Conservation (phyloP, 1,284 basidiomycete genomes). For the Peniophora sp. region DNA sequence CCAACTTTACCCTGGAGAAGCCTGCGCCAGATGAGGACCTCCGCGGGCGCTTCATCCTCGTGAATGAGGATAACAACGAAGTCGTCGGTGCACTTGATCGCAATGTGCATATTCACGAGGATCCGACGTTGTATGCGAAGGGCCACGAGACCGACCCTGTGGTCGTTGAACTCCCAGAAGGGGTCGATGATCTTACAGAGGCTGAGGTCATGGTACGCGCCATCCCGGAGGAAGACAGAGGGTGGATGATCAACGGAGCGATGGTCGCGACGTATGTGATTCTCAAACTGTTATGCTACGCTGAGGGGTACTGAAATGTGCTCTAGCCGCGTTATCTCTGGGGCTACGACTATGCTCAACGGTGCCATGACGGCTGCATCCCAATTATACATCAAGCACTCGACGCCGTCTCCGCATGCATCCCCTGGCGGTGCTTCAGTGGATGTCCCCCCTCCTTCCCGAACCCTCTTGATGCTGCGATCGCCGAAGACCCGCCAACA, state of each 20-base stretch:
- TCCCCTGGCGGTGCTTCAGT: conserved; percentile 5
- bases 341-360: conserved; percentile 56
- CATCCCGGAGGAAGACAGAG: conserved; percentile 60
- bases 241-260: conserved; percentile 69
- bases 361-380: conserved; percentile 58
- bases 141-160: conserved; percentile 60
- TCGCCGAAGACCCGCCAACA: conserved; percentile 52
- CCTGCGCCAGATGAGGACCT: conserved; percentile 33
- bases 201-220: conserved; percentile 48
- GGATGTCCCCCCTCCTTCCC: conserved; percentile 35
- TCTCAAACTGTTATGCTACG: neutral
- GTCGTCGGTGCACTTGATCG: conserved; percentile 68
- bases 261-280: conserved; percentile 53
- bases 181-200: conserved; percentile 31
- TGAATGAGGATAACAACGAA: conserved; percentile 70
- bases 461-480: conserved; percentile 53
- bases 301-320: conserved; percentile 1
- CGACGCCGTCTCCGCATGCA: conserved; percentile 36
- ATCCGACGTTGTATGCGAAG: conserved; percentile 36
- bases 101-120: conserved; percentile 50
- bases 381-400: conserved; percentile 53
- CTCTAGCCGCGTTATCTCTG: conserved; percentile 58
- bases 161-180: conserved; percentile 59
- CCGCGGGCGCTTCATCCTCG: conserved; percentile 62
- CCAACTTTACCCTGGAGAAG: conserved; percentile 4